A percentile compares a stretch with the other conserved stretches of the same genome.
Evolutionary conservation across 768 basidiomycete species (phyloP).

Genomic region (Lentinula detonsa): DNA sequence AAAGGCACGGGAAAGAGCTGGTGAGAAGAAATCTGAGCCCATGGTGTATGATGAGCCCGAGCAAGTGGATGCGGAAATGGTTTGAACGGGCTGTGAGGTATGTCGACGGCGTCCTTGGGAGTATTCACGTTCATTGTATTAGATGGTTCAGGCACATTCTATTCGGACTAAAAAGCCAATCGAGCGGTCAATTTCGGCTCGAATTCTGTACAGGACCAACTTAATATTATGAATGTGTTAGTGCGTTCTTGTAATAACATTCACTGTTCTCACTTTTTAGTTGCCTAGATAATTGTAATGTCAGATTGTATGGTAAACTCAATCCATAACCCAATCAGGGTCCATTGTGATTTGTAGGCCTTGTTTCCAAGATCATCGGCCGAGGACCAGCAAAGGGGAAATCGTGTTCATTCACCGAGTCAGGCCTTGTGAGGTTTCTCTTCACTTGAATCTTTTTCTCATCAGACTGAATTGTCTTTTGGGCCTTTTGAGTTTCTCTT

Average conservation of each 20-base stretch:
- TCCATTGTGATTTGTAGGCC: not conserved
- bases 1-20: not conserved
- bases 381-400: not conserved
- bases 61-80: slow-evolving; percentile 27
- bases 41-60: slow-evolving; percentile 26
- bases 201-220: not conserved
- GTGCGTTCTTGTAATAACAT: not conserved
- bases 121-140: not conserved
- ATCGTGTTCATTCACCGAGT: too few species aligned
- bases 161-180: too few species aligned
- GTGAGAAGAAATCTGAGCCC: not conserved
- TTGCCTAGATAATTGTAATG: not conserved
- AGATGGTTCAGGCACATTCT: not conserved
- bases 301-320: not conserved
- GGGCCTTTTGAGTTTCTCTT: not conserved
- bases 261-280: not conserved
- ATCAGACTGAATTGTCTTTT: not conserved
- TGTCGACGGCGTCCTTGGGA: not conserved
- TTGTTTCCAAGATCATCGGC: not conserved
- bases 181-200: not conserved
- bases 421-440: not conserved
- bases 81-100: slow-evolving; percentile 13
- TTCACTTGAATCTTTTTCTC: not conserved
- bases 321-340: not conserved
- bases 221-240: not conserved